phyloP scores from a whole-genome alignment of 371 early-diverging fungal genomes.

The Batkoa obscura region DNA sequence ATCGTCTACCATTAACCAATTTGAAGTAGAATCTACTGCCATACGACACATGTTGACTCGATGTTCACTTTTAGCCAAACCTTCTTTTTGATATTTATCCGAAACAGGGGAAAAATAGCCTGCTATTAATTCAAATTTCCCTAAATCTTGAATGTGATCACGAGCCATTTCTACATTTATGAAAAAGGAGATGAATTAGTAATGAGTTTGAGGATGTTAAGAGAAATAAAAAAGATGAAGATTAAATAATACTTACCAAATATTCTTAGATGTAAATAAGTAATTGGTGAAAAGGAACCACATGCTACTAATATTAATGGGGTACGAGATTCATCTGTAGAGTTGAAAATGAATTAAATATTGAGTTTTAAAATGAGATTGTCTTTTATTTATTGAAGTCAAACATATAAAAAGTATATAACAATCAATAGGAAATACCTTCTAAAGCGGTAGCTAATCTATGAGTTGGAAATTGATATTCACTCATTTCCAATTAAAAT shows the following conservation, averaged over 20 bases:
- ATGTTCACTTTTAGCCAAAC: slow-evolving; percentile 65
- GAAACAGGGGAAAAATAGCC: slow-evolving; percentile 95
- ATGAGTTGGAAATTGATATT: neutral
- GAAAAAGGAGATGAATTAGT: no score
- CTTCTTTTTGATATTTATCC: slow-evolving; percentile 80
- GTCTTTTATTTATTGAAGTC: no score
- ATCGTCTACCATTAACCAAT: slow-evolving; percentile 89
- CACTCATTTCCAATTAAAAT: neutral
- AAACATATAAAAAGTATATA: no score
- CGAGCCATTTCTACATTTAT: slow-evolving; percentile 68
- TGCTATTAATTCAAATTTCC: slow-evolving; percentile 67
- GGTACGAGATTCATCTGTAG: slow-evolving; percentile 48
- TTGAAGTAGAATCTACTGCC: slow-evolving; percentile 59
- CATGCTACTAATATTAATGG: slow-evolving; percentile 93
- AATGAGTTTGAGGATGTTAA: no score
- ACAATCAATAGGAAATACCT: neutral
- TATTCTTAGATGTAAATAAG: slow-evolving; percentile 92
- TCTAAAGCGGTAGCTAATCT: slow-evolving; percentile 1
- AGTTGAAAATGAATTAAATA: neutral
- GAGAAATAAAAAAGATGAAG: neutral
- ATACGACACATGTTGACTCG: slow-evolving; percentile 85
- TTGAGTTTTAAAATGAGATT: neutral
- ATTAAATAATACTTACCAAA: slow-evolving; percentile 49
- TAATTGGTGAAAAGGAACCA: slow-evolving; percentile 93
- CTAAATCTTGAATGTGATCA: slow-evolving; percentile 57